phyloP scores from a whole-genome alignment of 371 early-diverging fungal species.

The Parasitella parasitica region DNA sequence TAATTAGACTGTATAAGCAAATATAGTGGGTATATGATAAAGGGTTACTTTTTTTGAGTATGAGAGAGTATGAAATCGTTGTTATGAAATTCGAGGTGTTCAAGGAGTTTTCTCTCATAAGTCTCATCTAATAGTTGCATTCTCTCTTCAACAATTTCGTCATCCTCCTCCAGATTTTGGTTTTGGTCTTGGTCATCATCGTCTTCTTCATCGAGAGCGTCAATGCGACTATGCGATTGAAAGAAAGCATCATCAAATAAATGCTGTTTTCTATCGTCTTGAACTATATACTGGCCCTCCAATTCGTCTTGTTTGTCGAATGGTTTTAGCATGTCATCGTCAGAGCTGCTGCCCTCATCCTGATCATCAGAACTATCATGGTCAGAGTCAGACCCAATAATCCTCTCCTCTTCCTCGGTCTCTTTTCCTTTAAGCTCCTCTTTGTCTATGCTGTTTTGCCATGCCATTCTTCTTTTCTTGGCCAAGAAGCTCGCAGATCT shows the following conservation, averaged over 20 bases:
- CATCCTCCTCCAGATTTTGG: neutral
- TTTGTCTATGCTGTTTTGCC: neutral
- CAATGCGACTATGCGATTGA: neutral
- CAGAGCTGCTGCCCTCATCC: neutral
- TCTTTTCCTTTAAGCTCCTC: too few species aligned
- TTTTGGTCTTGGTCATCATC: neutral
- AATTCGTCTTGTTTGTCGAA: neutral
- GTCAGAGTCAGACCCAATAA: neutral
- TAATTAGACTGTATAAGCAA: neutral
- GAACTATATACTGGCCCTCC: neutral
- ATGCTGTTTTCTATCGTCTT: neutral
- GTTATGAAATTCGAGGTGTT: neutral
- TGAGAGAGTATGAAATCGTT: neutral
- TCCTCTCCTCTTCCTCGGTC: neutral
- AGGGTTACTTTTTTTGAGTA: neutral
- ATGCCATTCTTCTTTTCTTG: neutral
- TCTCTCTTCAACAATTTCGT: neutral
- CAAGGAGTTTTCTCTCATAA: neutral
- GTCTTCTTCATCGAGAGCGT: neutral
- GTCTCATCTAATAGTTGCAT: neutral
- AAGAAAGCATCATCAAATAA: neutral
- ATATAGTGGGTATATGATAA: neutral
- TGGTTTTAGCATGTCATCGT: constrained; percentile 3
- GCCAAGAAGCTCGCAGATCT: constrained; percentile 5
- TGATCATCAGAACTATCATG: neutral